Base-by-base conservation (phyloP, 768 basidiomycete genomes). In the Podaxis carcinomalis region DNA sequence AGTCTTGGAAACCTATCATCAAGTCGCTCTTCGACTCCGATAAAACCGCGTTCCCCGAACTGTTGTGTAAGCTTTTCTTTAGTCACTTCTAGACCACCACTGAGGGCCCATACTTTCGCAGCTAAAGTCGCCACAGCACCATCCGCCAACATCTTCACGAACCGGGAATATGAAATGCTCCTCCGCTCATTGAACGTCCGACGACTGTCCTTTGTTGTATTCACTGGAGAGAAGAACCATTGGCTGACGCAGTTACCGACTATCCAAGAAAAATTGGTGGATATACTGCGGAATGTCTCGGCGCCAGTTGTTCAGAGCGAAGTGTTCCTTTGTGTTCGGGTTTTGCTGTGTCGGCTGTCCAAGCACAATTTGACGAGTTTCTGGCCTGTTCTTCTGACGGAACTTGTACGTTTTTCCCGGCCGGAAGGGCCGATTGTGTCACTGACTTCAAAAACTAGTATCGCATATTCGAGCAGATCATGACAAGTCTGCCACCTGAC, bases 221-320 rank as follows among this genome's bases (percentile, higher is more conserved):
- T 94, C 58, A 77, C 90, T 1, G 93, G 89, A 13, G 94, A 95
- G 66, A 91, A 90, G 74, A 96, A 99, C 68, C 88, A 93, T 56
- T 97, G 92, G 75, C 73, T 98, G 53, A 87, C 86, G 0, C 91
- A 94, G 63, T 78, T 99, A 36, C 97, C 97, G 14, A 84, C 85
- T 28, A 92, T 99, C n/a, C 95, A 98, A 72, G 97, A 98, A 75
- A 97, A 92, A 74, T 79, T 99, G 13, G 97, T 97, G 9, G 97
- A 99, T 64, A 87, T 95, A 2, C 75, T 98, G 51, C 86, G 92
- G 36, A 91, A 86, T 65, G 83, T 86, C 14, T 78, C 90, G 0
- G 85, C 92, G 2, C 87, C 95, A 1, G 79, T 90, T 51, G 94
- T 99, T 0, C 92, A 95, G 69, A 89, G 90, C 68, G 96, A 99